Percentiles rank a stretch among this genome's conserved stretches.
Conservation (phyloP, 305 asterid species). For the Stenogyne calaminthoides region DNA sequence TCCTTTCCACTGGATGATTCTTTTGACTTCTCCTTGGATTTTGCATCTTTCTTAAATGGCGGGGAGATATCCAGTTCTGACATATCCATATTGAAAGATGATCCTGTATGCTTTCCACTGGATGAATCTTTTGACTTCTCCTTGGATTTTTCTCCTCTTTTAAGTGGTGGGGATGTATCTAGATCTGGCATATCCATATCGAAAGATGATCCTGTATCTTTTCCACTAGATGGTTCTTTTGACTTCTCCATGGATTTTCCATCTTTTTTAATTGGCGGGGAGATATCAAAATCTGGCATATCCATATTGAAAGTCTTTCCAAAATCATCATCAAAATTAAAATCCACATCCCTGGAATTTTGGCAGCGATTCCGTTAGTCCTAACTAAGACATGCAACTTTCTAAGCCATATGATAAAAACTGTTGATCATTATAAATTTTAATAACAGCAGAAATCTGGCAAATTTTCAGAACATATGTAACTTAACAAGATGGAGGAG, state of each 20-base stretch:
- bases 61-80: conserved; percentile 73
- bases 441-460: conserved; percentile 22
- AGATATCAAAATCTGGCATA: conserved; percentile 75
- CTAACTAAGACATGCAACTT: conserved; percentile 8
- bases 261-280: conserved; percentile 57
- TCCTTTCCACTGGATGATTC: conserved; percentile 46
- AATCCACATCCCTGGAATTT: conserved; percentile 80
- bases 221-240: conserved; percentile 36
- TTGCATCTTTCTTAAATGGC: conserved; percentile 53
- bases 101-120: conserved; percentile 23
- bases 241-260: conserved; percentile 54
- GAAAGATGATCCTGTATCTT: conserved; percentile 48
- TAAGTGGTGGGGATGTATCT: conserved; percentile 67
- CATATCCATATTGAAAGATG: conserved; percentile 81
- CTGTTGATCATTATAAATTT: conserved; percentile 3
- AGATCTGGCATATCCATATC: conserved; percentile 76
- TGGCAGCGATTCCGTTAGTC: conserved; percentile 30
- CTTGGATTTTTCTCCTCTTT: conserved; percentile 49
- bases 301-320: conserved; percentile 82
- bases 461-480: conserved; percentile 13
- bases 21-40: conserved; percentile 47
- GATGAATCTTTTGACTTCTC: conserved; percentile 45
- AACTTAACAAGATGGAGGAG: conserved; percentile 24
- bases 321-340: conserved; percentile 73
- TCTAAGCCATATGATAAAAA: not conserved